A percentile compares a stretch with the other conserved stretches of the same genome.
Evolutionary conservation across 2,329 filamentous ascomycete genomes (phyloP).

Genomic region (Fusarium albidum): DNA sequence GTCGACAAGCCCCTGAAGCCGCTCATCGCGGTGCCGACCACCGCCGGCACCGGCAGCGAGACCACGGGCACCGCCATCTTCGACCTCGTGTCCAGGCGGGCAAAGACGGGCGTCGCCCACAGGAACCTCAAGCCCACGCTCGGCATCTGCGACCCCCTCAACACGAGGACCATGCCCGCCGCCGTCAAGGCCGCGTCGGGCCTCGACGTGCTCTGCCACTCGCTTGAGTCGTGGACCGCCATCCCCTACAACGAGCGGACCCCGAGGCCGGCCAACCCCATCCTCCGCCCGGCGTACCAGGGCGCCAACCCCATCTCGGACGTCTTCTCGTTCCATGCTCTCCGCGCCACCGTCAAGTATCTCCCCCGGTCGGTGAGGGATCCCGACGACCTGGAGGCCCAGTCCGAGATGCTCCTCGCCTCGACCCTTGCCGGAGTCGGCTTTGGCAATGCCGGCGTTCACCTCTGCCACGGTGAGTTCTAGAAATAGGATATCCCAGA

Average conservation of each 20-base stretch:
- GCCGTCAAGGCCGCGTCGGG: conserved; percentile 93
- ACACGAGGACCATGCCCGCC: conserved; percentile 94
- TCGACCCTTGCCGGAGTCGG: conserved; percentile 94
- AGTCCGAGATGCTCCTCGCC: conserved; percentile 94
- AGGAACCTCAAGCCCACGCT: conserved; percentile 94
- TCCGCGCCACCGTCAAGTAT: conserved; percentile 87
- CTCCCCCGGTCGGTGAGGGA: conserved; percentile 87
- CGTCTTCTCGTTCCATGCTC: conserved; percentile 90
- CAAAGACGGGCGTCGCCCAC: conserved; percentile 96
- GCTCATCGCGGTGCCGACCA: conserved; percentile 84
- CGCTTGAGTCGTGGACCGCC: conserved; percentile 95
- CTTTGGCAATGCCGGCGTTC: conserved; percentile 97
- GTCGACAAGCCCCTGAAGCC: conserved; percentile 76
- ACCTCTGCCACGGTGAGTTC: conserved; percentile 69
- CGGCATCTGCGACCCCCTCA: conserved; percentile 85
- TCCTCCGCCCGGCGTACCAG: conserved; percentile 92
- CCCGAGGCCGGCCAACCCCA: conserved; percentile 86
- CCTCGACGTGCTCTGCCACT: conserved; percentile 94
- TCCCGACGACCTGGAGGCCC: conserved; percentile 90
- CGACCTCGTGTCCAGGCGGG: conserved; percentile 86
- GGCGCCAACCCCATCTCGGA: conserved; percentile 98
- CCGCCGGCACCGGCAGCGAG: conserved; percentile 87
- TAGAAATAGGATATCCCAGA: neutral
- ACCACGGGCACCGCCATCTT: conserved; percentile 99
- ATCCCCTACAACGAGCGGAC: conserved; percentile 91